A percentile compares a stretch with the other conserved stretches of the same genome.
Evolutionary conservation across 208 protist genomes (phyloP).

Genomic region (Trypanosoma avium): DNA sequence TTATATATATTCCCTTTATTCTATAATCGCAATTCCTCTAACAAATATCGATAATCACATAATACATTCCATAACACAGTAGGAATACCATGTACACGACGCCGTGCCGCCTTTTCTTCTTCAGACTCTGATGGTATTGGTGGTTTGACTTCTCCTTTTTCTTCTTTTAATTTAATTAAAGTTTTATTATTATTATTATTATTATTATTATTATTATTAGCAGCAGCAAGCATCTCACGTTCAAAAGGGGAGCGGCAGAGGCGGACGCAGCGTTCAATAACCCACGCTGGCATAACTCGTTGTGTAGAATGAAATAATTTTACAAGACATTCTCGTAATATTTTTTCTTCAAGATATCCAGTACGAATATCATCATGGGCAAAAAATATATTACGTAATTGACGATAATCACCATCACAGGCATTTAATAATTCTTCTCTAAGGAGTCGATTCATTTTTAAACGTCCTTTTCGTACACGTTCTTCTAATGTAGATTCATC

Average conservation of each 20-base stretch:
- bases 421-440: constrained; percentile 27
- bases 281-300: constrained; percentile 34
- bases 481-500: constrained; percentile 8
- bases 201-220: neutral
- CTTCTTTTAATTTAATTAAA: neutral
- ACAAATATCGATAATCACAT: constrained; percentile 57
- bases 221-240: constrained; percentile 15
- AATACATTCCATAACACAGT: constrained; percentile 20
- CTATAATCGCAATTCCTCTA: constrained; percentile 45
- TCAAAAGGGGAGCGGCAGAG: constrained; percentile 44
- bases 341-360: constrained; percentile 39
- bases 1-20: neutral
- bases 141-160: neutral
- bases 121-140: constrained; percentile 10
- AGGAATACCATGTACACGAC: constrained; percentile 33
- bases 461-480: constrained; percentile 8
- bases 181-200: neutral
- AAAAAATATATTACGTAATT: constrained; percentile 33
- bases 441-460: constrained; percentile 31
- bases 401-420: constrained; percentile 37
- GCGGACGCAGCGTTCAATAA: constrained; percentile 40
- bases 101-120: constrained; percentile 31
- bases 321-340: constrained; percentile 37
- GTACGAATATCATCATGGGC: constrained; percentile 37
- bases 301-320: constrained; percentile 29